Conservation (phyloP, 306 rosid species). For the Cajanus cajan region DNA sequence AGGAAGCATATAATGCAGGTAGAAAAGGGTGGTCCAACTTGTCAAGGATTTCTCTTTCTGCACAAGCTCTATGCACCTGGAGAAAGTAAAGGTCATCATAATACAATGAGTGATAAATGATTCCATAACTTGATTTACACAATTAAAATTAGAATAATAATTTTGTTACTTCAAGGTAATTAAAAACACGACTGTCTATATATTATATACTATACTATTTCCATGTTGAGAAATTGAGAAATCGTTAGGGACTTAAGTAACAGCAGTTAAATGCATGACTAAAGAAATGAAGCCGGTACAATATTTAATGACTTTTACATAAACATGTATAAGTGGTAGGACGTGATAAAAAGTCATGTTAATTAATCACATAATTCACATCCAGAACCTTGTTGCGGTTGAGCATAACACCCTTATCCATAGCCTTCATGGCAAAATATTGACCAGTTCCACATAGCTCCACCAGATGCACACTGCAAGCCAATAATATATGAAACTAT, state of each 20-base stretch:
- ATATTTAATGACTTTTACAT: neutral
- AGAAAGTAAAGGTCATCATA: conserved; percentile 16
- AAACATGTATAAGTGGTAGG: neutral
- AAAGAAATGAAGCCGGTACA: neutral
- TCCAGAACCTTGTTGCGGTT: conserved; percentile 84
- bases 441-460: conserved; percentile 77
- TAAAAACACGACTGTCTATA: neutral
- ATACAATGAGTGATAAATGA: neutral
- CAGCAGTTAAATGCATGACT: neutral
- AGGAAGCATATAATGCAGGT: conserved; percentile 93
- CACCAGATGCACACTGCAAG: conserved; percentile 87
- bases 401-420: conserved; percentile 91
- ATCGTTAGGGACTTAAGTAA: neutral
- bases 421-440: conserved; percentile 92
- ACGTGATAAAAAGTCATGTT: neutral
- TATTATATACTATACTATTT: neutral
- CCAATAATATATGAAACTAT: neutral
- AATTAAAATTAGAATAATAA: neutral
- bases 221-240: neutral
- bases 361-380: neutral
- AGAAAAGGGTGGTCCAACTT: conserved; percentile 98
- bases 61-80: conserved; percentile 98
- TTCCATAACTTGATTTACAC: conserved; percentile 7
- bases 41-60: conserved; percentile 96
- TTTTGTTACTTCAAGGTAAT: neutral